Evolutionary conservation across 805 yeast species (phyloP), one percentile per base, ranked within the genome.

Genomic region (Candida dendrica): DNA sequence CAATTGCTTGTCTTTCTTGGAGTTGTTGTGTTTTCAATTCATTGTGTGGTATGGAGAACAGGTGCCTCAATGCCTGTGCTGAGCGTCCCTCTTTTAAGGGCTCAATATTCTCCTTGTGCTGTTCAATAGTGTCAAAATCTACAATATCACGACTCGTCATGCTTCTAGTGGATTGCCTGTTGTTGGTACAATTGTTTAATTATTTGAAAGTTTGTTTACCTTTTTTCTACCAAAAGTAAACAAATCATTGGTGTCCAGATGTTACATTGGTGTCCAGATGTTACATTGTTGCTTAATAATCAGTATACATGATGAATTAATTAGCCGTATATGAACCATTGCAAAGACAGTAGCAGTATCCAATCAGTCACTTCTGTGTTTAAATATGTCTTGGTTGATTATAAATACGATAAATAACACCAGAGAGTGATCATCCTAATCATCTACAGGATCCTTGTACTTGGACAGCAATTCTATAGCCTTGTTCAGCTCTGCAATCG

Each of bases 61-160:
- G 60, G 27, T 67, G 62, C 1, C 74, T 71, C 24, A 88, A 63
- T 8, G 77, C 70, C 29, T 63, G 50, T 0, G 81, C 95, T 0
- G 91, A 78, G 36, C 90, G 67, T 3, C 96, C 96, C 15, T 74
- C 77, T 3, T 63, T 63, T 19, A 78, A 54, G 1, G 91, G 88
- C 52, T 69, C 69, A 6, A 89, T 79, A 54, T 86, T 86, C 58
- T 86, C 95, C 61, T 89, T 89, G 42, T 84, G 82, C 16, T 60
- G 62, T 53, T 82, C 86, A 22, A 81, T 62, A 26, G 55, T 58
- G 15, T 60, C 67, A 50, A 75, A 73, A 34, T 65, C 60, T 9
- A 67, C 48, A 1, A 44, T 39, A 6, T 38, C 42, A 8, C 3
- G 34, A 16, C 15, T 20, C 26, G 20, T 11, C 17, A 32, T 32